Evolutionary conservation across 192 early-diverging fungal species (phyloP), one percentile per base, ranked within the genome.

Genomic region (Neocallimastix lanati): DNA sequence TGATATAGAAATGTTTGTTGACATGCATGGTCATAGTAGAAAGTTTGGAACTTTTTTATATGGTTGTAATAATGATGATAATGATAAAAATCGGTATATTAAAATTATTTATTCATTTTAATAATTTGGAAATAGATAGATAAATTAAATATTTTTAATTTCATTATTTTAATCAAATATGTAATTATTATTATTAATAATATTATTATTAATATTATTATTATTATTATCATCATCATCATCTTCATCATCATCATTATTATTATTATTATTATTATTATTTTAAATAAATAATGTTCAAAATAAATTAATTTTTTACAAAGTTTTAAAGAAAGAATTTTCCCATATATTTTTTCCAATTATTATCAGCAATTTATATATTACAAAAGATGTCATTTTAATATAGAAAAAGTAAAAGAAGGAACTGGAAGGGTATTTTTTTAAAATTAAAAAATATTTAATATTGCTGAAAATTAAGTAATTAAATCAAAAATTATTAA

Each of bases 1-100:
- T 35, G 80, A 83, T 13, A 77, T 87, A n/a, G 35, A 78, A 13
- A 27, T 87, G n/a, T 87, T 77, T 79, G 85, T 84, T 77, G 86
- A 87, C 77, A 58, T 87, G 16, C 86, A 87, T 79, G 86, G 86
- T 25, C 86, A 87, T 29, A 83, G 82, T 78, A 80, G 85, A 7
- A 86, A 84, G 38, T 83, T 84, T 76, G 86, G 86, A 25, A 80
- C 83, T 13, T 87, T 87, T 79, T 76, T 85, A 30, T 87, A 87
- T 80, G 86, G 86, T 2, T 87, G 86, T 77, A 79, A 85, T 67
- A 86, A 86, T 78, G 81, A 81, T 27, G 36, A 21, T 25, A 78
- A 80, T 36, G 67, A 81, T 15, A 33, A 82, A 29, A 27, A 28
- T 28, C 25, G 50, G 80, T 76, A 28, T n/a, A 29, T n/a, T n/a